Conservation (phyloP, 2,329 filamentous ascomycete species). For the Verticillium dahliae region DNA sequence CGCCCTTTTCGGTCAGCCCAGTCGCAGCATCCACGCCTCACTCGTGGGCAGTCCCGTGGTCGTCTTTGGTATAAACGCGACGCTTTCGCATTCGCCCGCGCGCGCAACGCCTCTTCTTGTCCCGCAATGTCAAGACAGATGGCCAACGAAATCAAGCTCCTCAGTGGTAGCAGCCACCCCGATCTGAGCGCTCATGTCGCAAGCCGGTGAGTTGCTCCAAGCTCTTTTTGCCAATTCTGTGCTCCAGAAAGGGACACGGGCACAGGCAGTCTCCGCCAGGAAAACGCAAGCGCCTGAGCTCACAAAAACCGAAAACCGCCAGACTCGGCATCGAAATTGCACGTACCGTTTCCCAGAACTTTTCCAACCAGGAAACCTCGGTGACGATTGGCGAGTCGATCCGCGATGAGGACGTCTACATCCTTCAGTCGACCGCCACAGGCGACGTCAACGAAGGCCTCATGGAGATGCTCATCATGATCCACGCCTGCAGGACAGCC, state of each 20-base stretch:
- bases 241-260: too few relatives aligned
- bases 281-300: neutral
- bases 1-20: neutral
- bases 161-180: conserved; percentile 24
- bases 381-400: conserved; percentile 87
- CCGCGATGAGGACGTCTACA: conserved; percentile 75
- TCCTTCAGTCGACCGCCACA: conserved; percentile 80
- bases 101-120: neutral
- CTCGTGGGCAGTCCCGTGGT: neutral
- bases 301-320: neutral
- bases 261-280: too few relatives aligned
- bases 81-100: neutral
- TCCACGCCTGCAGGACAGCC: conserved; percentile 65
- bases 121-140: conserved; percentile 13
- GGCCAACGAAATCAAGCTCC: conserved; percentile 31
- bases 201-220: conserved; percentile 14
- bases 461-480: conserved; percentile 92
- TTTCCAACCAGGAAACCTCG: conserved; percentile 71
- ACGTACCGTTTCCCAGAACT: conserved; percentile 64
- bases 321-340: conserved; percentile 62
- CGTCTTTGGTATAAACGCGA: neutral
- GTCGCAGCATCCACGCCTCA: neutral
- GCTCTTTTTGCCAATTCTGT: neutral
- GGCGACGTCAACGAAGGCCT: conserved; percentile 89
- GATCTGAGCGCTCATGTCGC: conserved; percentile 24